phyloP scores from a whole-genome alignment of 805 yeast species.

The Teunomyces kruisii region DNA sequence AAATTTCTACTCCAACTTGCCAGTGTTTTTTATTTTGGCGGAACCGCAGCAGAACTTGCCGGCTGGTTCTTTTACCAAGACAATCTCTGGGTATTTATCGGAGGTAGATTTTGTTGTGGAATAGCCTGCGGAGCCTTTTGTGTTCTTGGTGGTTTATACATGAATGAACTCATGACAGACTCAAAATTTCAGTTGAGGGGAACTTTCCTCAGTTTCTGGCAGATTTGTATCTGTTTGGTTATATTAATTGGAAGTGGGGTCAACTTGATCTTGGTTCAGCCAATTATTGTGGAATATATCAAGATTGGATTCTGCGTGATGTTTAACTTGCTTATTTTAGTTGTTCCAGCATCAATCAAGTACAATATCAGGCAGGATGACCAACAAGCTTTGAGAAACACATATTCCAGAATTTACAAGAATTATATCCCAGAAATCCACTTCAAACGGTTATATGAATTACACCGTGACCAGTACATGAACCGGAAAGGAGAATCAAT shows the following conservation, averaged over 20 bases:
- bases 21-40: constrained; percentile 17
- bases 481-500: neutral
- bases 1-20: constrained; percentile 11
- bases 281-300: neutral
- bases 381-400: neutral
- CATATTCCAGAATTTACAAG: neutral
- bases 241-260: constrained; percentile 22
- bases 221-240: constrained; percentile 21
- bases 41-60: constrained; percentile 15
- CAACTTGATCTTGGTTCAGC: constrained; percentile 1
- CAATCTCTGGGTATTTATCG: constrained; percentile 11
- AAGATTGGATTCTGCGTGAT: constrained; percentile 7
- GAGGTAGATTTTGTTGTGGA: constrained; percentile 22
- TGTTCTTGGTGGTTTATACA: constrained; percentile 24
- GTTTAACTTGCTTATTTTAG: constrained; percentile 7
- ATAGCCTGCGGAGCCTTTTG: constrained; percentile 24
- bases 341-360: constrained; percentile 11
- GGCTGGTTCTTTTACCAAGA: constrained; percentile 2
- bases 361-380: constrained; percentile 1
- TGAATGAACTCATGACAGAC: constrained; percentile 16
- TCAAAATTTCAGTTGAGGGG: constrained; percentile 11
- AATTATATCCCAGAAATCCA: neutral
- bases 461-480: neutral
- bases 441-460: constrained; percentile 1
- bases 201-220: constrained; percentile 20